Conservation (phyloP, 331 rosid species). For the Malus hybrid region DNA sequence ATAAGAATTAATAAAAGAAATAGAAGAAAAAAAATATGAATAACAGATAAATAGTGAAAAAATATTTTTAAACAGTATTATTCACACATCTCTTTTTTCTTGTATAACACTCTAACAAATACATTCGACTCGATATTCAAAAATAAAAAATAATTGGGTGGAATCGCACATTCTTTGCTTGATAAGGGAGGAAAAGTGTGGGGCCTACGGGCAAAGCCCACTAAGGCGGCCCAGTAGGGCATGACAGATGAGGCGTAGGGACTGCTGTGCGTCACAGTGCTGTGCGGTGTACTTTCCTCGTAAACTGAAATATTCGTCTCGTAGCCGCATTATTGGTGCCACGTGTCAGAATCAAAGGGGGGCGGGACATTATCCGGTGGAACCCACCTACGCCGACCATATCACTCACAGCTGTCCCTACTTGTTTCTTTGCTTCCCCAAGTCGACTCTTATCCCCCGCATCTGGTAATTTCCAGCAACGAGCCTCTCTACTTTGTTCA, state of each 20-base stretch:
- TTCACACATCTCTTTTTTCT: too few relatives aligned
- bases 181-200: constrained; percentile 28
- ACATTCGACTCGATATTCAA: too few relatives aligned
- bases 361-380: neutral
- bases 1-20: neutral
- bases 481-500: neutral
- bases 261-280: neutral
- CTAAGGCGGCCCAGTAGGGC: constrained; percentile 16
- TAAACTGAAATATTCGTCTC: constrained; percentile 40
- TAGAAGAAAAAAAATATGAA: neutral
- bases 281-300: constrained; percentile 27
- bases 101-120: too few relatives aligned
- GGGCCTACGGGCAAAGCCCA: constrained; percentile 22
- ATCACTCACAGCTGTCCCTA: constrained; percentile 7
- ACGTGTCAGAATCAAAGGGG: constrained; percentile 27
- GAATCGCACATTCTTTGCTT: constrained; percentile 37
- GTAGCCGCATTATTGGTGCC: constrained; percentile 32
- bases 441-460: neutral
- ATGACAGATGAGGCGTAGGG: neutral
- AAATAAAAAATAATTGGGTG: too few relatives aligned
- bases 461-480: neutral
- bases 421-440: neutral
- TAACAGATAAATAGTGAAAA: neutral
- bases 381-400: constrained; percentile 34
- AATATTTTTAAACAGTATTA: neutral